Evolutionary conservation across 1,139 yeast species (phyloP).

Genomic region (Geotrichum europaeum): DNA sequence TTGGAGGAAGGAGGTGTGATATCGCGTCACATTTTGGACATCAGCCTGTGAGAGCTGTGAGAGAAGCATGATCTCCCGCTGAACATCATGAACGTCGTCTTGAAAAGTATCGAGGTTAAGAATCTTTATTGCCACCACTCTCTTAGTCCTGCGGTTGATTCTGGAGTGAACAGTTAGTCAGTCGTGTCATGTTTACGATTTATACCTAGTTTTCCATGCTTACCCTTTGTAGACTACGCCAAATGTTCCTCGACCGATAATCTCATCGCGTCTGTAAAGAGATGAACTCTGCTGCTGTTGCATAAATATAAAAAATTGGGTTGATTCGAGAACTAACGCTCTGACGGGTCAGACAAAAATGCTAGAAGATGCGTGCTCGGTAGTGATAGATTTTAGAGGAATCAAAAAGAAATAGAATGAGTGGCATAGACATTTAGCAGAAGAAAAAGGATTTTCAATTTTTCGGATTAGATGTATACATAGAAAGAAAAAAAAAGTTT

Average conservation of each 20-base stretch:
- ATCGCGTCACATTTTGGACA: conserved; percentile 70
- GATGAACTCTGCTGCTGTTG: conserved; percentile 16
- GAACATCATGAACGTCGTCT: conserved; percentile 93
- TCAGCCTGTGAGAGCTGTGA: conserved; percentile 78
- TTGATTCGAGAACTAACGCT: not conserved
- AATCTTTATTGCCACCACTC: conserved; percentile 87
- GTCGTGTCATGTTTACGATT: not conserved
- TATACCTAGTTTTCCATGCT: conserved; percentile 16
- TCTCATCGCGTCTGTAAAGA: conserved; percentile 70
- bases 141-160: conserved; percentile 54
- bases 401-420: not conserved
- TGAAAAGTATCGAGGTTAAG: conserved; percentile 87
- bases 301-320: not conserved
- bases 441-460: not conserved
- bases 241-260: conserved; percentile 92
- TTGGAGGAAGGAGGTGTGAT: conserved; percentile 78
- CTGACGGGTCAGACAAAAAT: not conserved
- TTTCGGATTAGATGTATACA: not conserved
- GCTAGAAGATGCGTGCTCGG: not conserved
- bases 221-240: conserved; percentile 87
- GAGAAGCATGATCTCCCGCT: conserved; percentile 82
- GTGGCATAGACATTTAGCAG: not conserved
- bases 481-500: not conserved
- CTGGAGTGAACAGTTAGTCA: conserved; percentile 4
- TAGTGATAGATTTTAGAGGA: not conserved